These are phyloP conservation scores for Gossypium mustelinum DNA, from an alignment of 345 rosid species.

Conservation along the genomic window DNA sequence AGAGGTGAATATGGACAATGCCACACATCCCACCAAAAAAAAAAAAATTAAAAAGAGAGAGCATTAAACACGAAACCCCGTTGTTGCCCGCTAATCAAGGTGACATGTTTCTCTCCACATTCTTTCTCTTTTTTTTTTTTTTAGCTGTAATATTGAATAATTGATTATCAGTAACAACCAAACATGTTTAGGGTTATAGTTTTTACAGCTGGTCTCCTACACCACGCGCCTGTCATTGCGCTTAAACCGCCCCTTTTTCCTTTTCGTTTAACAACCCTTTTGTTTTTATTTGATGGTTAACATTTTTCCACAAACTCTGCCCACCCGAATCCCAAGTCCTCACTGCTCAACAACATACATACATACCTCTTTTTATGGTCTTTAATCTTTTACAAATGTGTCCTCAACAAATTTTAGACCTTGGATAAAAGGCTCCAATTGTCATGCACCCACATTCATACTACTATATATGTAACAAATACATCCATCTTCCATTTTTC, in stretches of 20 bases:
- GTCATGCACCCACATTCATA: not conserved
- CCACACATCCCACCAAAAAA: not conserved
- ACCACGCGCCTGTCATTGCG: slow-evolving; percentile 22
- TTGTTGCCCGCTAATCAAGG: slow-evolving; percentile 43
- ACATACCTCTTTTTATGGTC: not conserved
- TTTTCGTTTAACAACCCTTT: not conserved
- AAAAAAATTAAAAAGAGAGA: not conserved
- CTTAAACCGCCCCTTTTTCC: slow-evolving; percentile 10
- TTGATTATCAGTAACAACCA: not conserved
- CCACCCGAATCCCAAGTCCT: not conserved
- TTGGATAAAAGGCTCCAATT: not conserved
- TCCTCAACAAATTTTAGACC: too few relatives aligned
- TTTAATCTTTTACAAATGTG: too few relatives aligned
- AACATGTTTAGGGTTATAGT: not conserved
- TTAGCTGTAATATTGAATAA: not conserved
- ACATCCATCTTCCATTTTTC: too few relatives aligned
- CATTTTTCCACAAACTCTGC: not conserved
- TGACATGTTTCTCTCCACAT: slow-evolving; percentile 37
- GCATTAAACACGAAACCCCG: slow-evolving; percentile 22
- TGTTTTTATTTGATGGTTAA: not conserved
- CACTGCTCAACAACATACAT: not conserved
- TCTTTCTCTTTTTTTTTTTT: not conserved
- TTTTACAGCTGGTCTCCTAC: slow-evolving; percentile 28
- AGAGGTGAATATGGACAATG: slow-evolving; percentile 17
- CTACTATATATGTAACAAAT: not conserved